These are phyloP conservation scores for Protomyces macrosporus DNA, from an alignment of 1,139 yeast genomes.

Conservation along the genomic window DNA sequence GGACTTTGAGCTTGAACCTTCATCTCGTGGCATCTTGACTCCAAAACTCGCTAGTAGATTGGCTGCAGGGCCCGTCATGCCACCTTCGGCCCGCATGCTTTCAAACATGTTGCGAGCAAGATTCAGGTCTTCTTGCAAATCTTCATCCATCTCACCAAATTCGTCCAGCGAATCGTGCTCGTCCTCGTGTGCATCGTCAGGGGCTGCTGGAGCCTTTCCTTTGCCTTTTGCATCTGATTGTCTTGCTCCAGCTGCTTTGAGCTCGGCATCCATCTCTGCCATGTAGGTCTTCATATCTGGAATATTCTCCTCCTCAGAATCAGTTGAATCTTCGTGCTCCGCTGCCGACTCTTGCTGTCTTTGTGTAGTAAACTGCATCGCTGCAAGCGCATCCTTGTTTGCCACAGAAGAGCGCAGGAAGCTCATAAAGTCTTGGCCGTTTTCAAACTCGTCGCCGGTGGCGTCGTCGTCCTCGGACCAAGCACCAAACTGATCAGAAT, in stretches of 20 bases:
- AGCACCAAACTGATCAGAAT: constrained; percentile 30
- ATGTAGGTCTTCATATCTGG: constrained; percentile 32
- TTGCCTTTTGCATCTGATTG: neutral
- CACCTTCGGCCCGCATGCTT: constrained; percentile 38
- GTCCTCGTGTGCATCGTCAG: constrained; percentile 1
- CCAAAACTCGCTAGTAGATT: constrained; percentile 39
- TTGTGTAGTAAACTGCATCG: constrained; percentile 29
- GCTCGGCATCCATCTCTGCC: constrained; percentile 31
- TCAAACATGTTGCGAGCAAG: constrained; percentile 34
- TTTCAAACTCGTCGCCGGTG: constrained; percentile 51
- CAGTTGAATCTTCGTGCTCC: constrained; percentile 32
- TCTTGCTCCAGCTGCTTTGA: constrained; percentile 1
- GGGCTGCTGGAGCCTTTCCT: neutral
- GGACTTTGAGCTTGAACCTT: neutral
- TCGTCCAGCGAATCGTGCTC: constrained; percentile 31
- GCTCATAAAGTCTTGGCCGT: constrained; percentile 50
- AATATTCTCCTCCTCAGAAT: constrained; percentile 31
- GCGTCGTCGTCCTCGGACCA: constrained; percentile 34
- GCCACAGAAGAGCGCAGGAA: constrained; percentile 41
- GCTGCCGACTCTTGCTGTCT: constrained; percentile 21
- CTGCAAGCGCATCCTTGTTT: constrained; percentile 43
- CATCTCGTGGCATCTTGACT: constrained; percentile 19
- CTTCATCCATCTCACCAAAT: constrained; percentile 31
- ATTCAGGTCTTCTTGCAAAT: constrained; percentile 30
- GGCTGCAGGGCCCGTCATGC: constrained; percentile 41